A percentile compares a stretch with the other conserved stretches of the same genome.
These are phyloP conservation scores for Dicorynia guianensis DNA, from an alignment of 306 rosid species.

Conservation along the genomic window DNA sequence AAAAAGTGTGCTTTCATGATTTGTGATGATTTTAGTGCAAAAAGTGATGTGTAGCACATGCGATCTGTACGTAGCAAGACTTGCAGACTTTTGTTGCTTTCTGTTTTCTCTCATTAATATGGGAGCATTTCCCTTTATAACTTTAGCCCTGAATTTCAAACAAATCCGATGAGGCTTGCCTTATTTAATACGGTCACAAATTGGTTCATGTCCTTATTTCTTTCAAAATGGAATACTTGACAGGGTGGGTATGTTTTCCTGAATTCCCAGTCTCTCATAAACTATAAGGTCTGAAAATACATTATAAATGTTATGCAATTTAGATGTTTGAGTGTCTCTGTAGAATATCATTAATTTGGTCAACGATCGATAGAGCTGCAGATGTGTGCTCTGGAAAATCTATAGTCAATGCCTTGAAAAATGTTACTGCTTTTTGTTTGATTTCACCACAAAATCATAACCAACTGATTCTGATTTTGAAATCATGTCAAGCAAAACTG, in stretches of 20 bases:
- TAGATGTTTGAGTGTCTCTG: too few relatives aligned
- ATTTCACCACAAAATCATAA: slow-evolving; percentile 55
- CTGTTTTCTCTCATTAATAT: slow-evolving; percentile 8
- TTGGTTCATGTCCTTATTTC: slow-evolving; percentile 1
- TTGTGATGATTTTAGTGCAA: slow-evolving; percentile 10
- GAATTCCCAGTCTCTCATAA: not conserved
- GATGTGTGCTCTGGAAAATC: slow-evolving; percentile 5
- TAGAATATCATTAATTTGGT: too few relatives aligned
- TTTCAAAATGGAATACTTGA: slow-evolving; percentile 18
- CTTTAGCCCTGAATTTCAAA: slow-evolving; percentile 12
- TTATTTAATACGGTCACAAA: slow-evolving; percentile 7
- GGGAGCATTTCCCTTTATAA: slow-evolving; percentile 18
- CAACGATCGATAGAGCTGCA: too few relatives aligned
- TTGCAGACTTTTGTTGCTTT: slow-evolving; percentile 25
- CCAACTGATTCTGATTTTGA: slow-evolving; percentile 53
- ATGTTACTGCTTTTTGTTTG: slow-evolving; percentile 31
- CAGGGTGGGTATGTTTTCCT: not conserved
- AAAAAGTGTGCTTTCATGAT: slow-evolving; percentile 15
- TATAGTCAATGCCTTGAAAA: slow-evolving; percentile 51
- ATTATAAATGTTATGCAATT: slow-evolving; percentile 17
- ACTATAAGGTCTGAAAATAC: slow-evolving; percentile 5
- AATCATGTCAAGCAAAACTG: slow-evolving; percentile 36
- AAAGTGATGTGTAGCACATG: slow-evolving; percentile 10
- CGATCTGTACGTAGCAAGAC: slow-evolving; percentile 2
- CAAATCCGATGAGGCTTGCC: slow-evolving; percentile 22